phyloP scores from a whole-genome alignment of 768 basidiomycete species.

The Xerocomus brunneocitrinus region DNA sequence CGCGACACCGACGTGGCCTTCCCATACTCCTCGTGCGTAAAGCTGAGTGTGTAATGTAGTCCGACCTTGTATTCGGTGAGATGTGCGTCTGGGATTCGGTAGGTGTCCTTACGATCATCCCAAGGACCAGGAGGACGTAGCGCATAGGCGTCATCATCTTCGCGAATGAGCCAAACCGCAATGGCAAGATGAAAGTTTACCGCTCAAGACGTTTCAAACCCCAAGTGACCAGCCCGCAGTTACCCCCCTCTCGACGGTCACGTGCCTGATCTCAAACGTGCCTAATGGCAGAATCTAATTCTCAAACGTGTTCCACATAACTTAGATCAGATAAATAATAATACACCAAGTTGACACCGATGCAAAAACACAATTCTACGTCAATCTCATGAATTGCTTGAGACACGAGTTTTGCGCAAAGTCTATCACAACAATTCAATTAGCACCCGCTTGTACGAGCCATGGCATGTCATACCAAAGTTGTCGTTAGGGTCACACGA shows the following conservation, averaged over 20 bases:
- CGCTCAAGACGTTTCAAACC: not conserved
- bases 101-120: slow-evolving; percentile 41
- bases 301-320: not conserved
- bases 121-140: slow-evolving; percentile 47
- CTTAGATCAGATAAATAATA: not conserved
- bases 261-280: not conserved
- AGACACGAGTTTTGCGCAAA: slow-evolving; percentile 28
- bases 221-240: not conserved
- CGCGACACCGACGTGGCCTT: slow-evolving; percentile 37
- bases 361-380: slow-evolving; percentile 8
- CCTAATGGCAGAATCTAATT: too few relatives aligned
- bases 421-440: slow-evolving; percentile 13
- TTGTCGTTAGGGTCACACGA: slow-evolving; percentile 76
- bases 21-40: slow-evolving; percentile 41
- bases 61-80: slow-evolving; percentile 30
- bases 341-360: not conserved
- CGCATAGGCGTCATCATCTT: slow-evolving; percentile 60
- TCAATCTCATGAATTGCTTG: slow-evolving; percentile 25
- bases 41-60: slow-evolving; percentile 39
- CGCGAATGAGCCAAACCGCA: slow-evolving; percentile 6
- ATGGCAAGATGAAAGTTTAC: not conserved
- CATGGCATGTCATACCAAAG: slow-evolving; percentile 50
- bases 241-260: not conserved
- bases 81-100: not conserved
- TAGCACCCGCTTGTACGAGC: not conserved